A percentile compares a stretch with the other conserved stretches of the same genome.
Conservation (phyloP, 345 rosid genomes). For the Noccaea bulbosa region DNA sequence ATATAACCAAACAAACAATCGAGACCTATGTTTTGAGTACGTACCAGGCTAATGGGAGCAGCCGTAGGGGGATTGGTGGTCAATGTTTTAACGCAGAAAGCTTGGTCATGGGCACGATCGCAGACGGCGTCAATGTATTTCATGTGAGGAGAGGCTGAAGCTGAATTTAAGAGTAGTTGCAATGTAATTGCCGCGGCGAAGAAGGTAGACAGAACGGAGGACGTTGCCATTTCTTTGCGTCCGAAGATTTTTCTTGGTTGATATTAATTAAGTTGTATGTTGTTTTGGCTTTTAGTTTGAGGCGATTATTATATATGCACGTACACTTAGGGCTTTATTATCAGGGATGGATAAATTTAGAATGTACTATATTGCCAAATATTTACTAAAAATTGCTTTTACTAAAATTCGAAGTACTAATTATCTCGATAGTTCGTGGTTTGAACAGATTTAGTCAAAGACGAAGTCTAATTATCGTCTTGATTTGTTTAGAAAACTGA, state of each 20-base stretch:
- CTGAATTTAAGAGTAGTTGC: slow-evolving; percentile 27
- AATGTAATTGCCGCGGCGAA: slow-evolving; percentile 30
- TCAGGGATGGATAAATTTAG: slow-evolving; percentile 21
- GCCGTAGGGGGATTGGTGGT: slow-evolving; percentile 32
- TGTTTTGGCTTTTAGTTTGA: not conserved
- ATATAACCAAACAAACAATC: not conserved
- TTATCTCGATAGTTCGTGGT: slow-evolving; percentile 12
- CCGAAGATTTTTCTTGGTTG: slow-evolving; percentile 12
- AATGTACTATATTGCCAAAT: slow-evolving; percentile 16
- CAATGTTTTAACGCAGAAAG: slow-evolving; percentile 37
- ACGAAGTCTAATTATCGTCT: slow-evolving; percentile 5
- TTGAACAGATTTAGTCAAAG: slow-evolving; percentile 27
- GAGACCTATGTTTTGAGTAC: not conserved
- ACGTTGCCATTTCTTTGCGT: slow-evolving; percentile 33
- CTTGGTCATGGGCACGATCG: slow-evolving; percentile 36
- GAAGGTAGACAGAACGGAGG: slow-evolving; percentile 18
- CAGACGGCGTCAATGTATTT: slow-evolving; percentile 43
- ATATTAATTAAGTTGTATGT: not conserved
- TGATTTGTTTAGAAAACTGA: slow-evolving; percentile 24
- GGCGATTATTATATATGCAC: not conserved
- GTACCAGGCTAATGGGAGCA: slow-evolving; percentile 37
- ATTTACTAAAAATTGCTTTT: slow-evolving; percentile 2
- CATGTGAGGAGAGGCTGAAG: slow-evolving; percentile 38
- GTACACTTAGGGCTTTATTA: not conserved
- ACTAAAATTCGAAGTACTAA: slow-evolving; percentile 11